Evolutionary conservation across 805 yeast species (phyloP), one percentile per base, ranked within the genome.

Genomic region (Starmerella roubikii): DNA sequence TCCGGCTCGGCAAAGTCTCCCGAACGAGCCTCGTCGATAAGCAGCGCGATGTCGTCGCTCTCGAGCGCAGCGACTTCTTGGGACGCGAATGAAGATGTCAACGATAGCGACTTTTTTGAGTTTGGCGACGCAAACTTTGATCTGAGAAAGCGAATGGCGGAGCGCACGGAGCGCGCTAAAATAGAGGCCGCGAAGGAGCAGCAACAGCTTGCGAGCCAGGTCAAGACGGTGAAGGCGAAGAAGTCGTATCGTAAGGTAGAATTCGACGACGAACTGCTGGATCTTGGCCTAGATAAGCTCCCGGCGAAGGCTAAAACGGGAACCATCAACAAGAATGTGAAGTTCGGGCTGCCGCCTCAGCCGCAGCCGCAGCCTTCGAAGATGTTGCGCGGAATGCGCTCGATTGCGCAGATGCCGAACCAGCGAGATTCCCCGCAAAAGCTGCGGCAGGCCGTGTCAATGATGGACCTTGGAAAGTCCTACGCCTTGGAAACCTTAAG

Each of bases 381-480:
- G 19, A 38, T 39, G 39, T 36, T 42, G 15, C 22, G 49, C 1
- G 51, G 53, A 12, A 45, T 49, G 41, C 47, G 47, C 21, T 50
- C 53, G 11, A 47, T 44, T 22, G 53, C 53, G 3, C 52, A 48
- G 29, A 34, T 48, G 20, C 51, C 47, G 16, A 37, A 41, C n/a
- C 36, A 41, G 17, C 30, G 37, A 13, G 38, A 38, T 9, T 26
- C 45, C 2, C 39, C 42, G 26, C 20, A 31, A 20, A 36, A 44
- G 11, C 35, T 45, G 16, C 35, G 51, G 10, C 39, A 37, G 1
- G 52, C 52, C 3, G 43, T 39, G 13, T 48, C 52, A 10, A 48
- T 48, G 52, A 21, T 39, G 10, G 44, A 48, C 18, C 28, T 48
- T 9, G 34, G 39, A 17, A 5, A 12, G 24, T 9, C 19, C 30